Evolutionary conservation across 148 eudicot genomes (phyloP), one percentile per base, ranked within the genome.

Genomic region (Rheum nobile): DNA sequence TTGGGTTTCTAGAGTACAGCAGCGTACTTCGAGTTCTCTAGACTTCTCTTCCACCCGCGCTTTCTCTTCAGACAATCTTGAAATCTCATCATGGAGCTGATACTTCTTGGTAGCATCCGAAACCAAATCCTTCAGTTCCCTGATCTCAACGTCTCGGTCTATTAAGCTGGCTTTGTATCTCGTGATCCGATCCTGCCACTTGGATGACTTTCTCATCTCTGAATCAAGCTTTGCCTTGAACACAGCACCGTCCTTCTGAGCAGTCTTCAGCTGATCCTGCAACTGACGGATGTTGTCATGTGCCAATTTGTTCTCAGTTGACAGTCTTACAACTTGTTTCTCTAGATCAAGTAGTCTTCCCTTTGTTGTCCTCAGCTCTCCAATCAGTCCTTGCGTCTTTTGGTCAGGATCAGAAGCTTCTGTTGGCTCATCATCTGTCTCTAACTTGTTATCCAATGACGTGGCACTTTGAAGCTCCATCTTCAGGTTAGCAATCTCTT

Each of bases 81-180:
- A 75, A 55, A 89, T 85, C 80, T 91, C 89, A 24, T 77, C 84
- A 73, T 85, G 86, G 65, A 93, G 92, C 71, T 80, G 87, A 71
- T 79, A 76, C 84, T 89, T 81, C 76, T 87, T 86, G 83, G 82
- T 88, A 48, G 91, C 87, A 32, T 89, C 89, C 1, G 88, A 81
- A 74, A 93, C 75, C 38, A 89, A 72, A 73, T 87, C 98, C 77
- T 81, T 89, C 75, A 93, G 68, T 32, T 79, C 88, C 77, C 98
- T 87, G 11, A 93, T 89, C 82, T 93, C 98, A 72, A 79, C 83
- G 72, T 93, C 98, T n/a, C 98, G 85, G 72, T 89, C 96, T 6
- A 85, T 80, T 38, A 93, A 77, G 78, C 88, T 93, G 54, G 82
- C 72, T 80, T 93, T 91, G 88, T 93, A 93, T 77, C 98, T 91